Conservation (phyloP, 495 filamentous ascomycete genomes). For the Penicillium maclennaniae region DNA sequence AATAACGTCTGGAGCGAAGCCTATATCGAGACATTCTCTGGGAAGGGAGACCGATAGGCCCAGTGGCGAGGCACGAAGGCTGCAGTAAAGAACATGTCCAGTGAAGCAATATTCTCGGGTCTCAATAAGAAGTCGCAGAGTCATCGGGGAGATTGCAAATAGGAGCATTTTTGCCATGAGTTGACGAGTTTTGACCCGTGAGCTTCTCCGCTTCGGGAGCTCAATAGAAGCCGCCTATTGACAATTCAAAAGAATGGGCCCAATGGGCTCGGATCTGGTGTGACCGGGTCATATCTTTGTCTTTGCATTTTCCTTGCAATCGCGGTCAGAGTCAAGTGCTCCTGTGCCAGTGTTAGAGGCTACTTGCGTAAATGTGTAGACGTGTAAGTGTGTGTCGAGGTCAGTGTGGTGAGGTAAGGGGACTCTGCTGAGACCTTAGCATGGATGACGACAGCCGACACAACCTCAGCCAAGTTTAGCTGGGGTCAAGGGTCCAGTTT, state of each 20-base stretch:
- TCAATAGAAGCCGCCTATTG: background rate
- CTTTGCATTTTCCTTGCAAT: too few relatives aligned
- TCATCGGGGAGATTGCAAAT: background rate
- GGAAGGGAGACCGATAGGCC: background rate
- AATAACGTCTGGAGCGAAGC: background rate
- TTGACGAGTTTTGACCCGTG: background rate
- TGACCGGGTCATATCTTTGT: background rate
- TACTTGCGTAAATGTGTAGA: background rate
- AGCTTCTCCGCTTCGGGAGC: background rate
- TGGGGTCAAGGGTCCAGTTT: too few relatives aligned
- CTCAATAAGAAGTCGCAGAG: background rate
- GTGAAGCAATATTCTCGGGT: background rate
- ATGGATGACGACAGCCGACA: background rate
- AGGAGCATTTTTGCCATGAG: background rate
- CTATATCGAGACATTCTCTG: slow-evolving; percentile 11
- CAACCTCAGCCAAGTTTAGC: background rate
- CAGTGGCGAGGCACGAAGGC: background rate
- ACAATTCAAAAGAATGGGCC: background rate
- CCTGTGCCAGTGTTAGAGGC: background rate
- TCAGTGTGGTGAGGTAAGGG: background rate
- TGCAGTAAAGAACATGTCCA: slow-evolving; percentile 1
- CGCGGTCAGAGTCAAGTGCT: too few relatives aligned
- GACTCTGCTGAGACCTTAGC: too few relatives aligned
- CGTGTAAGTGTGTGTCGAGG: background rate
- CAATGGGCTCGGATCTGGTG: background rate